Percentiles rank a stretch among this genome's conserved stretches.
Conservation (phyloP, 768 basidiomycete genomes). For the Porphyrellus cyaneotinctus region DNA sequence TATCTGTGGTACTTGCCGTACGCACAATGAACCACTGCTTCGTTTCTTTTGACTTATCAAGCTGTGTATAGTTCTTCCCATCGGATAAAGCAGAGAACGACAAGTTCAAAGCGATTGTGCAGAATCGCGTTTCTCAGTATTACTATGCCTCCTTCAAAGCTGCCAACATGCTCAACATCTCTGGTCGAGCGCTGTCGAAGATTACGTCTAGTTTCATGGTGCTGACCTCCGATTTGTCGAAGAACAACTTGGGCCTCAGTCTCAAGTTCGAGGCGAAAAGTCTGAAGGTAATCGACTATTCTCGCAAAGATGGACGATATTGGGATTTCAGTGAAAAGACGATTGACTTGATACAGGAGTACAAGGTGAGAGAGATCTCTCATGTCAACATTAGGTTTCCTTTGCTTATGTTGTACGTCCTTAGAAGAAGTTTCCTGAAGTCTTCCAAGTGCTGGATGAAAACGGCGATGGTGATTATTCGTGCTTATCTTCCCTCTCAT, state of each 20-base stretch:
- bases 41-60: background rate
- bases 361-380: constrained; percentile 51
- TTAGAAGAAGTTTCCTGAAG: constrained; percentile 77
- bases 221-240: constrained; percentile 65
- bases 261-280: constrained; percentile 95
- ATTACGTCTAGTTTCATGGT: constrained; percentile 96
- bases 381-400: too few species aligned
- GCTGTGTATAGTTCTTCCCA: constrained; percentile 68
- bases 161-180: constrained; percentile 68
- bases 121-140: constrained; percentile 40
- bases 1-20: constrained; percentile 89
- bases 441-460: constrained; percentile 70
- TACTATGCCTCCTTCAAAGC: constrained; percentile 82
- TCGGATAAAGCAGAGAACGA: constrained; percentile 77
- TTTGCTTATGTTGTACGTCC: background rate
- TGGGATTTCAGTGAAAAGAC: constrained; percentile 97
- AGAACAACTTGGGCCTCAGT: constrained; percentile 88
- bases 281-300: constrained; percentile 90
- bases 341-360: constrained; percentile 73
- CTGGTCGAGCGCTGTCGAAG: constrained; percentile 76
- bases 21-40: constrained; percentile 14
- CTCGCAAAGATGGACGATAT: constrained; percentile 71
- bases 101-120: constrained; percentile 69
- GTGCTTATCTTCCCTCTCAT: background rate
- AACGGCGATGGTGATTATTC: constrained; percentile 57